These are phyloP conservation scores for Warburgia ugandensis DNA, from an alignment of 164 flowering plant genomes.

Conservation along the genomic window DNA sequence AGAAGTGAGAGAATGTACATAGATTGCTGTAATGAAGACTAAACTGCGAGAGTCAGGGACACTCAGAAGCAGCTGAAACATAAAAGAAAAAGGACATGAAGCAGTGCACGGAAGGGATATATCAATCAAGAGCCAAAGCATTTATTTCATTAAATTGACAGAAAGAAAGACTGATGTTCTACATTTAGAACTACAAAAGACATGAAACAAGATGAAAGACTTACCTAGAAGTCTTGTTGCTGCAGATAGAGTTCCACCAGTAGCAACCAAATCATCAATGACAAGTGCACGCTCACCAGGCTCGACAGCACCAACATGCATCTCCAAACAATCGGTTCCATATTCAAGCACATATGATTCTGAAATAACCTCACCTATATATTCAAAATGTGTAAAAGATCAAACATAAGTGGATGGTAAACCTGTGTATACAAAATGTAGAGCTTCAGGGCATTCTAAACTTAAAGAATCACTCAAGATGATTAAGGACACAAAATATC, in stretches of 20 bases:
- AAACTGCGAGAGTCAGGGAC: too few species aligned
- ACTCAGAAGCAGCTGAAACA: too few species aligned
- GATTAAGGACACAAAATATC: too few species aligned
- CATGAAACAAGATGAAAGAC: not conserved
- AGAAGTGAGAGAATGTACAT: too few species aligned
- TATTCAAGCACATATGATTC: constrained; percentile 82
- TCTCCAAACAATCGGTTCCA: constrained; percentile 81
- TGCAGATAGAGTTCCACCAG: constrained; percentile 91
- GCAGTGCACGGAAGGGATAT: too few species aligned
- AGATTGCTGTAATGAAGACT: too few species aligned
- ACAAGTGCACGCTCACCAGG: constrained; percentile 70
- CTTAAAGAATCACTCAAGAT: too few species aligned
- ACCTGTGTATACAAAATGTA: too few species aligned
- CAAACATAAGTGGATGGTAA: not conserved
- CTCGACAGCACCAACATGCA: constrained; percentile 85
- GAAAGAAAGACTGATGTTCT: not conserved
- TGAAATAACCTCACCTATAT: constrained; percentile 63
- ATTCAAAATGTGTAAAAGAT: constrained; percentile 1
- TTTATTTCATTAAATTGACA: not conserved
- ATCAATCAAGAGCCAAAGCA: too few species aligned
- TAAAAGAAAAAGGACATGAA: too few species aligned
- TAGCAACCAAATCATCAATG: constrained; percentile 91
- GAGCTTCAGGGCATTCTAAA: too few species aligned
- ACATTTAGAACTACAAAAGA: not conserved
- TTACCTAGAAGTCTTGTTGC: constrained; percentile 75